phyloP scores from a whole-genome alignment of 1,139 yeast species.

The Petasospora rhodanensis region DNA sequence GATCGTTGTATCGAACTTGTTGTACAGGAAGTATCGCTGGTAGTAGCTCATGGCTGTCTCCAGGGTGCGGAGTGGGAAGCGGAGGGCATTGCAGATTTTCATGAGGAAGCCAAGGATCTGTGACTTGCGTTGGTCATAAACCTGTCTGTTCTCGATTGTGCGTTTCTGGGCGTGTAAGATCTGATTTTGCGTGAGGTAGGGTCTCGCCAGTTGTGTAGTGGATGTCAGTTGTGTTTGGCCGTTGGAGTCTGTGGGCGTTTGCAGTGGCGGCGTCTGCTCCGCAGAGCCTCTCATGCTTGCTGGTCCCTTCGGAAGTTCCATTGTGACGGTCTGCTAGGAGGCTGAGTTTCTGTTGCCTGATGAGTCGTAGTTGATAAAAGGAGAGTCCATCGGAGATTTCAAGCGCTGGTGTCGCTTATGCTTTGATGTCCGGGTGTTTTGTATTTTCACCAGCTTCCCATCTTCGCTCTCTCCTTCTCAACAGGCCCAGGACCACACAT shows the following conservation, averaged over 20 bases:
- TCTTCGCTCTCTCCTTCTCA: too few relatives aligned
- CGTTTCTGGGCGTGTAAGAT: conserved; percentile 47
- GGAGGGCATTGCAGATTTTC: conserved; percentile 48
- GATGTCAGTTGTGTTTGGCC: too few relatives aligned
- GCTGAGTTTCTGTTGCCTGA: too few relatives aligned
- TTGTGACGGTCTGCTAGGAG: neutral
- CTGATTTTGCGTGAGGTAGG: conserved; percentile 57
- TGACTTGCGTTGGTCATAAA: conserved; percentile 46
- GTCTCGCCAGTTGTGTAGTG: conserved; percentile 53
- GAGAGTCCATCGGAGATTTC: too few relatives aligned
- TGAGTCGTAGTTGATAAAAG: too few relatives aligned
- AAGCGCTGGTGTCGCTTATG: too few relatives aligned
- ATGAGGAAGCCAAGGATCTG: conserved; percentile 52
- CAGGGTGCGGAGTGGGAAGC: conserved; percentile 62
- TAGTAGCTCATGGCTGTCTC: conserved; percentile 68
- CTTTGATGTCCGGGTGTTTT: too few relatives aligned
- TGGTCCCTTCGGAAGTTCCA: conserved; percentile 6
- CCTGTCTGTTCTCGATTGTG: conserved; percentile 47
- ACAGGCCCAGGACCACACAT: too few relatives aligned
- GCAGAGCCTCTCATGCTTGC: conserved; percentile 1
- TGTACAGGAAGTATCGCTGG: conserved; percentile 66
- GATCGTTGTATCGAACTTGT: conserved; percentile 43
- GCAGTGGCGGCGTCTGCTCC: neutral
- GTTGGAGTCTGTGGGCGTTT: conserved; percentile 1
- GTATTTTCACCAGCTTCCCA: too few relatives aligned